phyloP scores from a whole-genome alignment of 2,329 filamentous ascomycete species.

The Hypocrella siamensis region DNA sequence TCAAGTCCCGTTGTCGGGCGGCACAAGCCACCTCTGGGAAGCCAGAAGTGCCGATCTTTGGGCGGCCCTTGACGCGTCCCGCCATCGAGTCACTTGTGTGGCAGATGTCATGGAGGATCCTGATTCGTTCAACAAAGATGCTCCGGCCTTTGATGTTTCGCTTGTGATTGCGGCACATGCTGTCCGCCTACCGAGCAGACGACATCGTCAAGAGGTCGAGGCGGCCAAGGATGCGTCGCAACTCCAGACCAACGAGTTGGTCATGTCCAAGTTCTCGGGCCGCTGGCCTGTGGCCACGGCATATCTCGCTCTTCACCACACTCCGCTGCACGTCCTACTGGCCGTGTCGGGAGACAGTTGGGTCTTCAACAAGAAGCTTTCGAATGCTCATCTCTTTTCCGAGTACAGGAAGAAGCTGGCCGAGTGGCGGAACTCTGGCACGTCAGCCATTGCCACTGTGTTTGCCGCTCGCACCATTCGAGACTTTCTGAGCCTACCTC shows the following conservation, averaged over 20 bases:
- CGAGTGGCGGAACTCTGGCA: conserved; percentile 27
- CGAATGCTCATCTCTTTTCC: conserved; percentile 24
- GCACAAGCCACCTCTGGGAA: conserved; percentile 32
- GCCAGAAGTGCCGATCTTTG: conserved; percentile 29
- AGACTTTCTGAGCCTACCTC: conserved; percentile 19
- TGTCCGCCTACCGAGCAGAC: conserved; percentile 20
- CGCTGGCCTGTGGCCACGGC: conserved; percentile 30
- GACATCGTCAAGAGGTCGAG: conserved; percentile 11
- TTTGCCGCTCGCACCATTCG: conserved; percentile 37
- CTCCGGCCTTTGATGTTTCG: conserved; percentile 22
- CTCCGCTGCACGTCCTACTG: conserved; percentile 40
- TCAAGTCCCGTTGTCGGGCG: conserved; percentile 29
- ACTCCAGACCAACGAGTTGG: conserved; percentile 10
- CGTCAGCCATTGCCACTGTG: conserved; percentile 27
- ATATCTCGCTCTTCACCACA: conserved; percentile 41
- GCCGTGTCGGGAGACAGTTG: conserved; percentile 43
- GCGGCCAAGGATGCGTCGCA: conserved; percentile 9
- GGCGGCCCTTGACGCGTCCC: conserved; percentile 19
- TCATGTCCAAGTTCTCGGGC: conserved; percentile 26
- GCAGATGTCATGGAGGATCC: conserved; percentile 15
- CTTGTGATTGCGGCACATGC: conserved; percentile 23
- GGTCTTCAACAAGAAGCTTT: conserved; percentile 39
- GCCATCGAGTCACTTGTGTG: conserved; percentile 10
- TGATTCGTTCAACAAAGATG: conserved; percentile 18
- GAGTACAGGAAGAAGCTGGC: conserved; percentile 31